Conservation (phyloP, 805 yeast genomes). For the Cyberlindnera bimundalis region DNA sequence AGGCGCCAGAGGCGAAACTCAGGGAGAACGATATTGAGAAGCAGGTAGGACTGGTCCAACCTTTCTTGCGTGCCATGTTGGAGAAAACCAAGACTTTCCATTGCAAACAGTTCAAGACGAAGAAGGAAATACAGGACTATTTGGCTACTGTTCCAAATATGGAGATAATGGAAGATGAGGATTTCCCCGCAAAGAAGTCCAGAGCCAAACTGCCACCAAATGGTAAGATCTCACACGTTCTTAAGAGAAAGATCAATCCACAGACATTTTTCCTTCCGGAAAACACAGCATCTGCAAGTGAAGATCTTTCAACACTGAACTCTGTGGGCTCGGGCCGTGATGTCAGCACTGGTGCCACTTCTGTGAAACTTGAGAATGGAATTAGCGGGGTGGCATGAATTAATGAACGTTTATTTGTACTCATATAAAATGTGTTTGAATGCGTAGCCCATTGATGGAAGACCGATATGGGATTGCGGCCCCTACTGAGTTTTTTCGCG, state of each 20-base stretch:
- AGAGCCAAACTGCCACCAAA: conserved; percentile 82
- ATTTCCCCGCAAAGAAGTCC: conserved; percentile 74
- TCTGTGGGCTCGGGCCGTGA: not conserved
- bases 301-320: not conserved
- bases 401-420: too few relatives aligned
- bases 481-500: conserved; percentile 2
- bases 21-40: conserved; percentile 46
- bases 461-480: conserved; percentile 3
- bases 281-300: not conserved
- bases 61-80: conserved; percentile 45
- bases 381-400: too few relatives aligned
- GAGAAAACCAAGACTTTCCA: conserved; percentile 41
- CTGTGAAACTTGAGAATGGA: not conserved
- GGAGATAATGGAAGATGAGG: conserved; percentile 76
- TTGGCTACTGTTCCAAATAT: conserved; percentile 36
- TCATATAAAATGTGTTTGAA: too few relatives aligned
- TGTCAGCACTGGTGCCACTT: not conserved
- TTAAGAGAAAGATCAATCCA: conserved; percentile 60
- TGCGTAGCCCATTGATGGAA: too few relatives aligned
- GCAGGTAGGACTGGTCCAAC: conserved; percentile 56
- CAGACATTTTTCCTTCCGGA: conserved; percentile 52
- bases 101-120: conserved; percentile 34
- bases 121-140: conserved; percentile 29
- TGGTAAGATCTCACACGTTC: conserved; percentile 64
- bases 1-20: conserved; percentile 49